Base-by-base conservation (phyloP, 1,284 basidiomycete species). In the Apiotrichum veenhuisii region DNA sequence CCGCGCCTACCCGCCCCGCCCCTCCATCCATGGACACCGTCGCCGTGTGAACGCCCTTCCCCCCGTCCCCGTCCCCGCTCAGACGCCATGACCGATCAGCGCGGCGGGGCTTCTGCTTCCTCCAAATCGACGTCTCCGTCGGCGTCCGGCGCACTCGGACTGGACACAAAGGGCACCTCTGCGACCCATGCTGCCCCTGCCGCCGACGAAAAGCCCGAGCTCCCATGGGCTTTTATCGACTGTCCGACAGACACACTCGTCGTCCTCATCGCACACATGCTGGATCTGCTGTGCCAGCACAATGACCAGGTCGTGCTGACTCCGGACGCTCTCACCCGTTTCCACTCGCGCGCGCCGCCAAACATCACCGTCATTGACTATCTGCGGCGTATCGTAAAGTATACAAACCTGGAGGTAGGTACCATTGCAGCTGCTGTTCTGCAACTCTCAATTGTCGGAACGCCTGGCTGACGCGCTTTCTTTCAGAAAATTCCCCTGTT, bases 211-310 rank as follows among this genome's bases (percentile, higher is more conserved):
- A 61, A 54, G 26, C 55, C 64, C 34, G 65, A 70, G 42, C 55
- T 78, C 15, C 76, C 77, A 11, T 76, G 75, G 74, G 75, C 75
- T 10, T 78, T 78, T 58, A 76, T 75, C 79, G 83, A 88, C 72
- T 86, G 86, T 65, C 82, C 85, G 63, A 83, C 88, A 73, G 89
- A 94, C 70, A 82, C 84, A 70, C 84, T 96, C 69, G 86, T 88
- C 63, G 80, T 87, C 58, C 87, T 96, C 65, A 91, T 95, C 77
- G 91, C 90, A 64, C 89, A 94, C 75, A 96, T 96, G 92, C 85
- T 96, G 66, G 85, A 91, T 71, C 86, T 91, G 62, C 80, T 97
- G 64, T 92, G 93, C 77, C 81, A 83, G 60, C 90, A 94, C 82
- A 97, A 97, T 80, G 92, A 97, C 80, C 85, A 85, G 73, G 91